Evolutionary conservation across 2,329 filamentous ascomycete species (phyloP), one percentile per base, ranked within the genome.

Genomic region (Chaetomiaceae sp.): DNA sequence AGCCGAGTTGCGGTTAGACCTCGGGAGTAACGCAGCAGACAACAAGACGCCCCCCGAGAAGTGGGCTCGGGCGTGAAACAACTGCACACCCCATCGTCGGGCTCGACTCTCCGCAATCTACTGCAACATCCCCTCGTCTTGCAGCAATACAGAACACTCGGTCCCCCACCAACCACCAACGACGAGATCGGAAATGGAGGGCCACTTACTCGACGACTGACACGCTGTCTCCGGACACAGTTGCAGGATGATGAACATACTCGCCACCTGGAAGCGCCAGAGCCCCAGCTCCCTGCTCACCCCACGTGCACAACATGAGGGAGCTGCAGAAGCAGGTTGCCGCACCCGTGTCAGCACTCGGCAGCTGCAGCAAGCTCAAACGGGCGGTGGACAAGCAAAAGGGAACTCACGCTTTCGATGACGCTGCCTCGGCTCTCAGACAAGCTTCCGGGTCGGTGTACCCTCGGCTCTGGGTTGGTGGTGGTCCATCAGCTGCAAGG

Each of bases 181-280:
- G 20, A 20, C 25, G 12, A 34, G 38, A 37, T 4, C 15, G 23
- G 45, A 42, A 39, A 51, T 39, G 43, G 31, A 55, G 33, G 47
- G 38, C 37, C 47, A 77, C 81, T 66, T 77, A 86, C 83, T 87
- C 84, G 43, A 84, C 70, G 48, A 85, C 75, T 54, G 67, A 63
- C 64, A 76, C 69, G 49, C 56, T 56, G 44, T 69, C 67, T 60
- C 55, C 65, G 64, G 62, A 40, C 38, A 33, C 22, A 17, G 71
- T 71, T 48, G 77, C 77, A 48, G 74, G 71, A 54, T 71, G 72
- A 62, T 75, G 69, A 51, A 72, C 63, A 51, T 71, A 68, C 42
- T 61, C 56, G 58, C 64, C 49, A 53, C 66, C 66, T 11, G 64
- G 60, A 46, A 70, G 70, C 47, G 71, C 69, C 46, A 81, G 63